These are phyloP conservation scores for Begonia fuchsioides DNA, from an alignment of 306 rosid genomes.

Conservation along the genomic window DNA sequence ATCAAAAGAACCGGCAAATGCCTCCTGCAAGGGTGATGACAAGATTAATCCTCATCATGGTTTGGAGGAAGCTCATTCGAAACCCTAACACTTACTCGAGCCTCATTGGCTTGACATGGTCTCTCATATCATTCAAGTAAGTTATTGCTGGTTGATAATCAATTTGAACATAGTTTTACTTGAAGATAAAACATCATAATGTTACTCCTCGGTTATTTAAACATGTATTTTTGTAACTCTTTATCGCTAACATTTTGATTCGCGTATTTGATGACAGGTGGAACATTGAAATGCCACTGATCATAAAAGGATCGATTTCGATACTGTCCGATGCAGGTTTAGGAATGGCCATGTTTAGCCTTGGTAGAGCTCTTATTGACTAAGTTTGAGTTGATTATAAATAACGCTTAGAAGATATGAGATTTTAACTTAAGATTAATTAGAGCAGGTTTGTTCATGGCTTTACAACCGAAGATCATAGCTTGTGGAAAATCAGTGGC, in stretches of 20 bases:
- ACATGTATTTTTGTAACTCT: not conserved
- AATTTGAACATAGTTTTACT: not conserved
- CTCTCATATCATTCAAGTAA: constrained; percentile 63
- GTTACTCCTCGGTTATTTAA: not conserved
- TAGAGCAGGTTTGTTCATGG: constrained; percentile 70
- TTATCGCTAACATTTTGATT: not conserved
- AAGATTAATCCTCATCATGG: constrained; percentile 78
- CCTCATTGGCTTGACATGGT: constrained; percentile 60
- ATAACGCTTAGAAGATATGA: too few species aligned
- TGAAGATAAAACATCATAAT: not conserved
- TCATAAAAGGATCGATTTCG: constrained; percentile 68
- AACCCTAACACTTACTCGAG: constrained; percentile 87
- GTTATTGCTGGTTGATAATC: too few species aligned
- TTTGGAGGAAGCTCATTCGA: constrained; percentile 86
- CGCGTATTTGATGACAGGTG: constrained; percentile 25
- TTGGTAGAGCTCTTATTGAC: constrained; percentile 26
- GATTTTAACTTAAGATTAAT: too few species aligned
- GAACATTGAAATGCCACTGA: constrained; percentile 69
- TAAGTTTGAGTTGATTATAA: not conserved
- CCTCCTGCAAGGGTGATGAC: constrained; percentile 87
- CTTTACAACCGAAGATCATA: constrained; percentile 74
- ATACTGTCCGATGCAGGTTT: constrained; percentile 80
- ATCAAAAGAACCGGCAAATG: constrained; percentile 48
- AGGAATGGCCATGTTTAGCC: constrained; percentile 96
- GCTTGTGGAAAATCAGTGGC: constrained; percentile 89